A percentile compares a stretch with the other conserved stretches of the same genome.
Evolutionary conservation across 176 grass and related monocot genomes (phyloP).

Genomic region (Guadua angustifolia): DNA sequence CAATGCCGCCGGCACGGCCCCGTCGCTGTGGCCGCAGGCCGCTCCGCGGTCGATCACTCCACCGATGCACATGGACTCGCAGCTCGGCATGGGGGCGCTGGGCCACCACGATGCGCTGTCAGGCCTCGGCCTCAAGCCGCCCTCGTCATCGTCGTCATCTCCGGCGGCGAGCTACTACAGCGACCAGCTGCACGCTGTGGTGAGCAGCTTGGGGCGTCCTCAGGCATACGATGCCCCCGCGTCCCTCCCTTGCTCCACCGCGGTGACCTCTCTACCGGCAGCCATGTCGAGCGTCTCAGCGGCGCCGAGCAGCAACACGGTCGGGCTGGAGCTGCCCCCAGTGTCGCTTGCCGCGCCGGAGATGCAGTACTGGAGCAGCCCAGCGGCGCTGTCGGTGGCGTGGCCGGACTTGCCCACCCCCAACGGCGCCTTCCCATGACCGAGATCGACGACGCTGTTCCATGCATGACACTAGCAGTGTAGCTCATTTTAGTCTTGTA

Average conservation of each 20-base stretch:
- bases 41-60: slow-evolving; percentile 17
- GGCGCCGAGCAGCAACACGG: slow-evolving; percentile 21
- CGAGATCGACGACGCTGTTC: slow-evolving; percentile 14
- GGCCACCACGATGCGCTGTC: slow-evolving; percentile 55
- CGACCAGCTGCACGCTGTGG: slow-evolving; percentile 68
- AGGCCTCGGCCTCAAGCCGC: slow-evolving; percentile 47
- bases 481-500: slow-evolving; percentile 42
- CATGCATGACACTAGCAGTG: slow-evolving; percentile 40
- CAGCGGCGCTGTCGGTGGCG: slow-evolving; percentile 49
- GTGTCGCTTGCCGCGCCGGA: slow-evolving; percentile 39
- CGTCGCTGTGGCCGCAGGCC: slow-evolving; percentile 50
- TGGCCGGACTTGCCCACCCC: slow-evolving; percentile 66
- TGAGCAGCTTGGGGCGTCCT: slow-evolving; percentile 36
- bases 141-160: neutral
- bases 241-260: slow-evolving; percentile 45
- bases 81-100: slow-evolving; percentile 47
- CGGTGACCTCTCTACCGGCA: slow-evolving; percentile 39
- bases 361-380: slow-evolving; percentile 57
- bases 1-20: slow-evolving; percentile 22
- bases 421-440: slow-evolving; percentile 57
- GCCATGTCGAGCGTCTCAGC: slow-evolving; percentile 8
- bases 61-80: slow-evolving; percentile 48
- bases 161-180: slow-evolving; percentile 58
- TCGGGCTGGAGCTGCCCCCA: slow-evolving; percentile 43
- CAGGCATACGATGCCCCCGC: slow-evolving; percentile 32